phyloP scores from a whole-genome alignment of 2,329 filamentous ascomycete species.

The Aureobasidium sp. region DNA sequence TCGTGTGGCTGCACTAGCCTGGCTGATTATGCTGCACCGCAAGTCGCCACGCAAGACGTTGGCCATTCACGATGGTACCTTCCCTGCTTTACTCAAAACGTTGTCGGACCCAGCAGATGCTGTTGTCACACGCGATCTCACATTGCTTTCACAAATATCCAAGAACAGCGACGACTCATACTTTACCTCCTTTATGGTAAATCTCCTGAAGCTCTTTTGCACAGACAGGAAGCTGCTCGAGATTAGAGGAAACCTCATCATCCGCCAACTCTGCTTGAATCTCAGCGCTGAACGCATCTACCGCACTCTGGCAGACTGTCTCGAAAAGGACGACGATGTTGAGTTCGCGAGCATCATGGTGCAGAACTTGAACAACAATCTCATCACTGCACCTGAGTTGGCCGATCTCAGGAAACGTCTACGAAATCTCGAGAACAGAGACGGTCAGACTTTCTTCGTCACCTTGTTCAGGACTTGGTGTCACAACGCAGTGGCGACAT shows the following conservation, averaged over 20 bases:
- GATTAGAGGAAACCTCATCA: constrained; percentile 89
- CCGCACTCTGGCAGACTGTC: constrained; percentile 86
- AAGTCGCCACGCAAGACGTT: constrained; percentile 84
- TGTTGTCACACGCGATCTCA: constrained; percentile 88
- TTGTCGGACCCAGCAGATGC: constrained; percentile 91
- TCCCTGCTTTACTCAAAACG: constrained; percentile 90
- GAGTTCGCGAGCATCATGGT: constrained; percentile 99
- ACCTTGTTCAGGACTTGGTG: constrained; percentile 95
- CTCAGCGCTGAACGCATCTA: constrained; percentile 93
- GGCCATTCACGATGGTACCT: constrained; percentile 94
- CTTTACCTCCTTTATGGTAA: constrained; percentile 97
- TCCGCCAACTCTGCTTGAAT: constrained; percentile 85
- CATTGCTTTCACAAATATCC: constrained; percentile 91
- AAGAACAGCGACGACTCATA: constrained; percentile 95
- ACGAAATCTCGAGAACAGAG: constrained; percentile 82
- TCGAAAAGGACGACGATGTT: constrained; percentile 94
- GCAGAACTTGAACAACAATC: constrained; percentile 96
- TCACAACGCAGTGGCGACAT: constrained; percentile 95
- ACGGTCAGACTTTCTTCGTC: constrained; percentile 92
- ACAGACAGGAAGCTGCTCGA: constrained; percentile 88
- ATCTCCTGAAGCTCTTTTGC: constrained; percentile 86
- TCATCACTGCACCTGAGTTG: constrained; percentile 92
- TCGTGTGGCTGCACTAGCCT: constrained; percentile 82
- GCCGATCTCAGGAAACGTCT: constrained; percentile 83
- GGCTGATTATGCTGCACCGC: constrained; percentile 95